phyloP scores from a whole-genome alignment of 2,329 filamentous ascomycete genomes.

The Fusarium gaditjirri region DNA sequence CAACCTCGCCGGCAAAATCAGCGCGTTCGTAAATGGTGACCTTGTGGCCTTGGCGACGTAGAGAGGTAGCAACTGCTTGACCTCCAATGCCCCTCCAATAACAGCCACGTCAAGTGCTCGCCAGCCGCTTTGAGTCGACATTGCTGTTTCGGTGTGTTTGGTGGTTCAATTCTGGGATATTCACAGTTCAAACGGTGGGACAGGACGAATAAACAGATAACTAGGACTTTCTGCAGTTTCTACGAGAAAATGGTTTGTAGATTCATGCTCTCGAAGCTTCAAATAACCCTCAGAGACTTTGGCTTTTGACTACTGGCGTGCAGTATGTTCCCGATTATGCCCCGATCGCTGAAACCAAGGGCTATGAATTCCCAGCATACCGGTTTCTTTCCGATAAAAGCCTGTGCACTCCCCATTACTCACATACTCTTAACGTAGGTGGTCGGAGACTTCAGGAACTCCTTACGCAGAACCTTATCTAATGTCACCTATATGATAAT shows the following conservation, averaged over 20 bases:
- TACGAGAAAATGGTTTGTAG: fast-evolving
- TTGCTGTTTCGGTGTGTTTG: not conserved
- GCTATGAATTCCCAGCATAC: fast-evolving
- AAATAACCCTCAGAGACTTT: not conserved
- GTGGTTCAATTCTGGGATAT: not conserved
- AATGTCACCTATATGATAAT: not conserved
- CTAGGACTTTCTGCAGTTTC: not conserved
- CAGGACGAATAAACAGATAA: not conserved
- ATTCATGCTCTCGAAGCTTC: not conserved
- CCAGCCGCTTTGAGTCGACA: not conserved
- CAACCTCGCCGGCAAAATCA: not conserved
- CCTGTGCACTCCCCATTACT: not conserved
- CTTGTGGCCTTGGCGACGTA: not conserved
- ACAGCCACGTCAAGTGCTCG: not conserved
- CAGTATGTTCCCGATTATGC: not conserved
- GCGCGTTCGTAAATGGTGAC: not conserved
- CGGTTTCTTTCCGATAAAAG: not conserved
- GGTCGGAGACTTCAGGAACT: not conserved
- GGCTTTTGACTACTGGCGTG: no score
- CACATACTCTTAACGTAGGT: not conserved
- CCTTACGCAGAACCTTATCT: not conserved
- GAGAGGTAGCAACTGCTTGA: not conserved
- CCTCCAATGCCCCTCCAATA: not conserved
- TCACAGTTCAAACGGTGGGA: fast-evolving
- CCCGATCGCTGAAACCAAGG: not conserved